phyloP scores from a whole-genome alignment of 1,284 basidiomycete species.

The Ustilago cynodontis region DNA sequence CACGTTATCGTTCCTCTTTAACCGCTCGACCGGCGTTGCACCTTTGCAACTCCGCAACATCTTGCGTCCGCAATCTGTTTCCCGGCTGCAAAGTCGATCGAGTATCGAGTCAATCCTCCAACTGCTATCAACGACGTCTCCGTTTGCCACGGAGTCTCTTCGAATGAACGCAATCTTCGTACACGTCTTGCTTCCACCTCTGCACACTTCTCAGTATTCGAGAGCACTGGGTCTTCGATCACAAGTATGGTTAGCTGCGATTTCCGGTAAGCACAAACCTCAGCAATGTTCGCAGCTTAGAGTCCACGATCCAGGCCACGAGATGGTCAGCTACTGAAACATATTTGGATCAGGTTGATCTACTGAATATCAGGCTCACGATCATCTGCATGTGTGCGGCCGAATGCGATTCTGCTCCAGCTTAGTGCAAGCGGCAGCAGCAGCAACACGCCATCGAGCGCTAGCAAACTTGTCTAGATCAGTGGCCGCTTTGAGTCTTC shows the following conservation, averaged over 20 bases:
- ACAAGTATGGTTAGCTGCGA: not conserved
- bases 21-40: not conserved
- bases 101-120: not conserved
- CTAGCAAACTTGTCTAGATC: too few species aligned
- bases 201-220: not conserved
- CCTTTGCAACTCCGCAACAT: not conserved
- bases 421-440: too few species aligned
- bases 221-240: not conserved
- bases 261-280: not conserved
- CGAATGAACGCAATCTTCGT: not conserved
- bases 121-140: not conserved
- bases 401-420: too few species aligned
- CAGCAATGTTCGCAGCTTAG: not conserved
- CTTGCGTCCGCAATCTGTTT: not conserved
- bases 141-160: not conserved
- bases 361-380: too few species aligned
- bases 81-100: constrained; percentile 1
- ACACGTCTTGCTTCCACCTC: not conserved
- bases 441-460: too few species aligned
- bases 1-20: not conserved
- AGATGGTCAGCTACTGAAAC: not conserved
- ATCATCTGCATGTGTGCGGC: too few species aligned
- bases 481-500: too few species aligned
- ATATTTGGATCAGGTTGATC: too few species aligned
- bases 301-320: not conserved